Conservation (phyloP, 805 yeast species). For the Candida arabinofermentans region DNA sequence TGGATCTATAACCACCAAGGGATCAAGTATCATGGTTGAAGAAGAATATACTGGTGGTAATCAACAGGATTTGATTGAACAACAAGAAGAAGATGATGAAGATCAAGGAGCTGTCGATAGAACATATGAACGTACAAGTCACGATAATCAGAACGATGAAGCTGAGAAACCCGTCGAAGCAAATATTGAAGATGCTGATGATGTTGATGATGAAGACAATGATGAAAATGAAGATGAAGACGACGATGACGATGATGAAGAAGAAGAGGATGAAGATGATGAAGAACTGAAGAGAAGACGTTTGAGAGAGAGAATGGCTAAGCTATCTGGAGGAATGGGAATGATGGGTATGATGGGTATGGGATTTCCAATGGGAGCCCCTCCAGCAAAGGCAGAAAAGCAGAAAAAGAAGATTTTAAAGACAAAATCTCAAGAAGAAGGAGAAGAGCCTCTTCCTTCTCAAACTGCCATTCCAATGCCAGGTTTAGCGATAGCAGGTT, state of each 20-base stretch:
- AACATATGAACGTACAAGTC: background rate
- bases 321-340: slow-evolving; percentile 80
- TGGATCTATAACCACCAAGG: background rate
- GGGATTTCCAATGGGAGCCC: slow-evolving; percentile 31
- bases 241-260: slow-evolving; percentile 47
- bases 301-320: slow-evolving; percentile 93
- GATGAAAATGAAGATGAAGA: slow-evolving; percentile 38
- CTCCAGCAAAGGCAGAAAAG: slow-evolving; percentile 21
- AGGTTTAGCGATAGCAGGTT: background rate
- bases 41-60: too few species aligned
- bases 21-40: background rate
- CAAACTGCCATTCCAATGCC: slow-evolving; percentile 40
- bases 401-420: slow-evolving; percentile 25
- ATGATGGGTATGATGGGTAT: slow-evolving; percentile 72
- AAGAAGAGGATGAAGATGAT: slow-evolving; percentile 61
- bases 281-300: slow-evolving; percentile 74
- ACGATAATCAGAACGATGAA: slow-evolving; percentile 17
- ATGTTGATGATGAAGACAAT: slow-evolving; percentile 29
- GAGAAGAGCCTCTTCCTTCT: slow-evolving; percentile 11
- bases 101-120: slow-evolving; percentile 1
- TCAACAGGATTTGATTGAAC: too few species aligned
- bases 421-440: slow-evolving; percentile 14
- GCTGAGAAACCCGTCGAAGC: slow-evolving; percentile 21
- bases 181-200: slow-evolving; percentile 28
- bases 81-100: background rate